Evolutionary conservation across 306 rosid genomes (phyloP).

Genomic region (Fragaria vesca): DNA sequence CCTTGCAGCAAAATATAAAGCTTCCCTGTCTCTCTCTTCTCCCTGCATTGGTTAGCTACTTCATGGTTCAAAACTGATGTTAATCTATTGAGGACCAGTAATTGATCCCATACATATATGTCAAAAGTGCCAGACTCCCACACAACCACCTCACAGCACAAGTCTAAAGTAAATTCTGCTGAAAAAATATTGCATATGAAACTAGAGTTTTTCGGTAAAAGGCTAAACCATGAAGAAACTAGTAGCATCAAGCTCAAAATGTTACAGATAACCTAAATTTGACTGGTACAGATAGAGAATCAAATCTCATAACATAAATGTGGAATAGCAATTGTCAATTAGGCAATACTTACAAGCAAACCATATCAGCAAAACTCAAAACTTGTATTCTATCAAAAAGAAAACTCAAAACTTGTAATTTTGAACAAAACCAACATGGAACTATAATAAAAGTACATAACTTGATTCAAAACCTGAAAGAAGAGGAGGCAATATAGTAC

Average conservation of each 20-base stretch:
- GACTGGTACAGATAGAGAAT: background rate
- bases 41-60: background rate
- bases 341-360: background rate
- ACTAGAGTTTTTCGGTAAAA: background rate
- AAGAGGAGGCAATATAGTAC: conserved; percentile 3
- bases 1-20: background rate
- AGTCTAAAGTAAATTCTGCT: background rate
- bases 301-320: background rate
- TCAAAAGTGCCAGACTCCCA: background rate
- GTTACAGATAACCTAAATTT: background rate
- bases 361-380: background rate
- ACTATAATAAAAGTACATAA: background rate
- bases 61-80: background rate
- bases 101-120: background rate
- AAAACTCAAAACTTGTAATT: background rate
- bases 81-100: background rate
- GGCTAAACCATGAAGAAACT: background rate
- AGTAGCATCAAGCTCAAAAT: background rate
- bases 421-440: background rate
- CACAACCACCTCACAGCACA: background rate
- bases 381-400: background rate
- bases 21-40: background rate
- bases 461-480: background rate
- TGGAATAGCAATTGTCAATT: background rate
- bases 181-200: background rate